A percentile compares a stretch with the other conserved stretches of the same genome.
phyloP scores from a whole-genome alignment of 2,329 filamentous ascomycete genomes.

The Stachybotrys echinatus region DNA sequence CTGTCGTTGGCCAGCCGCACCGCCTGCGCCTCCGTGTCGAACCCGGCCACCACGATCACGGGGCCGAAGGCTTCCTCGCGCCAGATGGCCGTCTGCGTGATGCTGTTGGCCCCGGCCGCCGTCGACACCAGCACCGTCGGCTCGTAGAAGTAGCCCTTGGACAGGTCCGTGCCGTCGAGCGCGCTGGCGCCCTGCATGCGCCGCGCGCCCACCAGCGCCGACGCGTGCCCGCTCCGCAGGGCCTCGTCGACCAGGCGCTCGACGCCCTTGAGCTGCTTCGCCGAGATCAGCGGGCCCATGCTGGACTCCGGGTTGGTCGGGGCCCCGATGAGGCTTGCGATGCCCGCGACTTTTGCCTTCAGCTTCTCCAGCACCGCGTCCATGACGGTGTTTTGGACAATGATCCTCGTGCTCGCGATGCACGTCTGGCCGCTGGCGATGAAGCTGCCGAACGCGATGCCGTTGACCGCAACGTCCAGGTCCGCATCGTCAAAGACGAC shows the following conservation, averaged over 20 bases:
- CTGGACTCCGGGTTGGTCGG: slow-evolving; percentile 50
- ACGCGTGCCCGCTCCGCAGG: slow-evolving; percentile 40
- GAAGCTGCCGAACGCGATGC: slow-evolving; percentile 57
- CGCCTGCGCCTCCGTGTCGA: slow-evolving; percentile 68
- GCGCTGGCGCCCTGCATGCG: slow-evolving; percentile 40
- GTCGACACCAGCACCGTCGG: slow-evolving; percentile 65
- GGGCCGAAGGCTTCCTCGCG: slow-evolving; percentile 81
- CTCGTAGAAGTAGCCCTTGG: slow-evolving; percentile 67
- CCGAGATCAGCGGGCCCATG: slow-evolving; percentile 61
- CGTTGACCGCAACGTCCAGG: slow-evolving; percentile 61
- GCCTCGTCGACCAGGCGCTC: slow-evolving; percentile 62
- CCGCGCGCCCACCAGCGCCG: slow-evolving; percentile 37
- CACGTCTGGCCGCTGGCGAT: slow-evolving; percentile 52
- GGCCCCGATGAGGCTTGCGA: slow-evolving; percentile 48
- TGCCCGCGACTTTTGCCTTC: slow-evolving; percentile 55
- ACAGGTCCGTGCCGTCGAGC: slow-evolving; percentile 46
- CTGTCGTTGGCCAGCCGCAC: slow-evolving; percentile 67
- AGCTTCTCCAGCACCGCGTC: slow-evolving; percentile 60
- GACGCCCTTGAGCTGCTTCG: slow-evolving; percentile 59
- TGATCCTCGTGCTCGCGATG: slow-evolving; percentile 68
- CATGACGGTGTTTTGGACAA: slow-evolving; percentile 65
- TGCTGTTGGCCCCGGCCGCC: slow-evolving; percentile 39
- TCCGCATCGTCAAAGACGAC: slow-evolving; percentile 63
- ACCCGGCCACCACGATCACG: slow-evolving; percentile 69
- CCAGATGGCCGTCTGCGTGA: slow-evolving; percentile 67